Percentiles rank a stretch among this genome's conserved stretches.
phyloP scores from a whole-genome alignment of 2,329 filamentous ascomycete genomes.

The Penicillium sp. region DNA sequence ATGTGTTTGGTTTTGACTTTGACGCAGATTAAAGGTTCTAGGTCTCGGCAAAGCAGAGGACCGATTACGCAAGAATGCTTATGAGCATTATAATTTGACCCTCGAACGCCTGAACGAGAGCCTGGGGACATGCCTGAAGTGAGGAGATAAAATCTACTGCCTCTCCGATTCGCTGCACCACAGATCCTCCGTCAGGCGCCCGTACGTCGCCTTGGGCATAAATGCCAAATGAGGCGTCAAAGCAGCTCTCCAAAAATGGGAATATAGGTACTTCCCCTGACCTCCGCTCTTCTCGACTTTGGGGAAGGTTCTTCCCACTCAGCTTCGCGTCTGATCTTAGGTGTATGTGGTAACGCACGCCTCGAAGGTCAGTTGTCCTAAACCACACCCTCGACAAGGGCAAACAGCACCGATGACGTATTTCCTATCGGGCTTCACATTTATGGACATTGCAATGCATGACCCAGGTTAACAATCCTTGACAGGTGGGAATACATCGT shows the following conservation, averaged over 20 bases:
- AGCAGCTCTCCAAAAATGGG: constrained; percentile 11
- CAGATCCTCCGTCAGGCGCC: constrained; percentile 19
- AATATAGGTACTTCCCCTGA: not conserved
- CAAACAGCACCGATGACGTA: not conserved
- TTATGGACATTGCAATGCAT: not conserved
- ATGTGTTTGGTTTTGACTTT: constrained; percentile 20
- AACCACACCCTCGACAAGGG: not conserved
- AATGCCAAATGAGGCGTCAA: constrained; percentile 11
- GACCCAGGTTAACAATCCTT: too few relatives aligned
- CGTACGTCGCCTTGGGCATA: constrained; percentile 23
- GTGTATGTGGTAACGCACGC: constrained; percentile 1
- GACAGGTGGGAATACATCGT: not conserved
- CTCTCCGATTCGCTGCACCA: constrained; percentile 16
- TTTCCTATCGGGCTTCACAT: not conserved
- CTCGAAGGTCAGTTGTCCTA: not conserved
- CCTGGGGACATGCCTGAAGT: constrained; percentile 45
- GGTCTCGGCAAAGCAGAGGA: constrained; percentile 28
- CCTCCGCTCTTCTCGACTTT: not conserved
- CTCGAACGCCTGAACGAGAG: constrained; percentile 50
- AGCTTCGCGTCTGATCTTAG: not conserved
- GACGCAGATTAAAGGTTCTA: constrained; percentile 29
- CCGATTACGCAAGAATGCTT: constrained; percentile 35
- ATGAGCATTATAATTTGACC: constrained; percentile 45
- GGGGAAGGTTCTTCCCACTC: not conserved
- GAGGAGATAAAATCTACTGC: constrained; percentile 9